Conservation (phyloP, 1,139 yeast genomes). For the Diutina siamensis region DNA sequence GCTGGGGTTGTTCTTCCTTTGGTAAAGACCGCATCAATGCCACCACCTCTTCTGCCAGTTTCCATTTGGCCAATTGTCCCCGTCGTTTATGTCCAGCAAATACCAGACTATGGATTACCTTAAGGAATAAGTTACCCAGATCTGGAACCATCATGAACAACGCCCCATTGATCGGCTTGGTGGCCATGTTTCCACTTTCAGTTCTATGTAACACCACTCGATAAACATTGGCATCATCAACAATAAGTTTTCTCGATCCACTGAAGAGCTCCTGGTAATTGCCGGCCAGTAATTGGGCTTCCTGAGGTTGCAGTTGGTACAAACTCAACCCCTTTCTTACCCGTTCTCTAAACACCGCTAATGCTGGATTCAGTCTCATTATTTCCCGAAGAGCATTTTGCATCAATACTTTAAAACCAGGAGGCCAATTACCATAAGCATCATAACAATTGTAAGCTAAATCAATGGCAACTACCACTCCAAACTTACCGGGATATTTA, state of each 20-base stretch:
- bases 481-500: conserved; percentile 88
- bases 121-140: conserved; percentile 79
- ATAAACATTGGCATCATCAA: conserved; percentile 90
- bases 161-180: conserved; percentile 91
- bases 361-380: conserved; percentile 91
- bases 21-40: conserved; percentile 85
- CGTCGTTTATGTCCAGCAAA: conserved; percentile 97
- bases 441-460: conserved; percentile 93
- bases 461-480: conserved; percentile 83
- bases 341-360: conserved; percentile 85
- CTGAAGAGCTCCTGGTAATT: conserved; percentile 87
- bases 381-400: conserved; percentile 90
- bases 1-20: conserved; percentile 89
- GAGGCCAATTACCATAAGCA: conserved; percentile 96
- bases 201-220: conserved; percentile 91
- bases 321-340: conserved; percentile 88
- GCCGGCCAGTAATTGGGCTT: conserved; percentile 77
- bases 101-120: conserved; percentile 85
- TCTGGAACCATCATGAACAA: conserved; percentile 82
- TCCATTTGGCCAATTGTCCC: conserved; percentile 94
- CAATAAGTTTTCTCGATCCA: conserved; percentile 68
- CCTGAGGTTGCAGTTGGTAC: conserved; percentile 89
- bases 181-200: conserved; percentile 84
- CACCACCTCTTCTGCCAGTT: conserved; percentile 95
- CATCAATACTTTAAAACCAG: conserved; percentile 81